Evolutionary conservation across 2,329 filamentous ascomycete species (phyloP), one percentile per base, ranked within the genome.

Genomic region (Colletotrichum sojae): DNA sequence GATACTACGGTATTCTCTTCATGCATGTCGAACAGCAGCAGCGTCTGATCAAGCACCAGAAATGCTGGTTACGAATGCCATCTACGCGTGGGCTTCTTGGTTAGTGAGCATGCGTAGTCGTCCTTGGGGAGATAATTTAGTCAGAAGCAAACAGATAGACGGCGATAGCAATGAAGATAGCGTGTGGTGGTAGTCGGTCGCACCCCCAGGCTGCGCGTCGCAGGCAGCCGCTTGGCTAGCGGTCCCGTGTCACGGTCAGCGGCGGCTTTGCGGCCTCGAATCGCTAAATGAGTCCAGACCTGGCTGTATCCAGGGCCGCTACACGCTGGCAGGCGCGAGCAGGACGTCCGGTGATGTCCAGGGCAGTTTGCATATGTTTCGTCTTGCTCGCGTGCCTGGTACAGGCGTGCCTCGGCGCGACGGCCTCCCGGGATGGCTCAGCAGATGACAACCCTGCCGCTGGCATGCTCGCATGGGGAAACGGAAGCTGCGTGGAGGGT

Each of bases 171-270:
- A 31, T 9, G 27, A 10, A 8, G 27, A 31, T 31, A 31, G 27
- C 27, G 27, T 9, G 27, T 1, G 2, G 27, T 31, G 8, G 27
- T 31, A 31, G 27, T 31, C 27, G 27, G 27, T 31, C 27, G 27
- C 27, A 31, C 27, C 27, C 27, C 27, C 27, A 31, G 27, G 27
- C 27, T 31, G 27, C 27, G 27, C 27, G 27, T 31, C 27, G 40
- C 9, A 43, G 12, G 27, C 12, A 12, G 40, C 12, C n/a, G 54
- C 27, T 63, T 25, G 43, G 52, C 40, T 36, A 52, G 60, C 53
- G 43, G 27, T 63, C 60, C 60, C 60, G 20, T 57, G 43, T 57
- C 16, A 49, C 18, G 20, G 20, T 22, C 16, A 46, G 16, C 4
- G 6, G 49, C 25, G 49, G 22, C 20, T 27, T 9, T 6, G 49